Evolutionary conservation across 2,329 filamentous ascomycete species (phyloP), one percentile per base, ranked within the genome.

Genomic region (Torrubiella hemipterigena): DNA sequence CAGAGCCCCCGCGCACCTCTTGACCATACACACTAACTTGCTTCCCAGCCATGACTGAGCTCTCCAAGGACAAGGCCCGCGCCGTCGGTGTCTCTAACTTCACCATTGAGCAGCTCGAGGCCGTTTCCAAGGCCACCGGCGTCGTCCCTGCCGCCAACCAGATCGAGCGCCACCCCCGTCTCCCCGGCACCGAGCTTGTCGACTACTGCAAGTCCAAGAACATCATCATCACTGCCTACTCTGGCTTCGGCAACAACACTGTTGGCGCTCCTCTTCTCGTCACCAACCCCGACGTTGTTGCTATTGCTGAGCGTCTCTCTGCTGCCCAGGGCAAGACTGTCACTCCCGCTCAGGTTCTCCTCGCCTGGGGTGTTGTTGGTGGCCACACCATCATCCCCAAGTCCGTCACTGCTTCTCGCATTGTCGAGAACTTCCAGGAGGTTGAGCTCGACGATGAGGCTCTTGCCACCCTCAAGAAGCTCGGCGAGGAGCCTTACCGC

Each of bases 71-170:
- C 42, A 79, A 79, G 52, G 71, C 69, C 41, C 67, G 66, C 51
- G 73, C 77, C 56, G 73, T 82, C 43, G 78, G 77, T 49, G 76
- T 84, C 40, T 81, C 77, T 53, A 84, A 84, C 65, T 83, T 81
- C 47, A 69, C 63, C 47, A 70, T 80, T 50, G 67, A 69, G 52
- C 54, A 51, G 57, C 54, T 77, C 44, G 62, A 77, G 45, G 58
- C 61, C 30, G 47, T 77, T 44, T 64, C 73, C 51, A 60, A 65
- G 23, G 71, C 60, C 34, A 69, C 67, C 42, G 70, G 72, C 45
- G 69, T 69, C 54, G 49, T 59, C 46, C 62, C 62, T 34, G 76
- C 74, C 29, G 73, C 73, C 40, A 80, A 81, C 66, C 77, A 82
- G 54, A 56, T 79, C 47, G 77, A 81, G 55, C 67, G 77, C 21